Evolutionary conservation across 1,284 basidiomycete genomes (phyloP).

Genomic region (Leucocoprinus gongylophorus): DNA sequence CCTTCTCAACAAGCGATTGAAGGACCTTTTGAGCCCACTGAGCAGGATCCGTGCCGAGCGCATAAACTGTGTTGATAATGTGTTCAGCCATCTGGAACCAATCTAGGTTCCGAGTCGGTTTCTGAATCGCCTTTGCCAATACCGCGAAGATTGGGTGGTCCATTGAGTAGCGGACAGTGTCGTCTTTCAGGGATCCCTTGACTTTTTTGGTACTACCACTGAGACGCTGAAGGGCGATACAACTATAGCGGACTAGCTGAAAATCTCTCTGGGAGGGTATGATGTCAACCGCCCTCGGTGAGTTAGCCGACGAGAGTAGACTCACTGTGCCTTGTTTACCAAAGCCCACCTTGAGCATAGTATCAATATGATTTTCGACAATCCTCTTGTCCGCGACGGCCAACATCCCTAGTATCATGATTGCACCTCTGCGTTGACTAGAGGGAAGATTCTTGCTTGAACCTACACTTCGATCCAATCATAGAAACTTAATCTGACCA

Average conservation of each 20-base stretch:
- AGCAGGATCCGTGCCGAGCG: conserved; percentile 92
- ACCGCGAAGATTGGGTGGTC: conserved; percentile 81
- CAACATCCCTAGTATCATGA: conserved; percentile 94
- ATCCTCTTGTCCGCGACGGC: conserved; percentile 81
- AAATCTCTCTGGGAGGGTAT: conserved; percentile 65
- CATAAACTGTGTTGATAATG: conserved; percentile 93
- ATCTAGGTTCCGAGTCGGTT: conserved; percentile 76
- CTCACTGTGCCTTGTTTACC: conserved; percentile 76
- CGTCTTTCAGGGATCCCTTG: conserved; percentile 90
- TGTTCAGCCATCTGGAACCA: conserved; percentile 98
- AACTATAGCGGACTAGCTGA: conserved; percentile 88
- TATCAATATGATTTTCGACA: conserved; percentile 83
- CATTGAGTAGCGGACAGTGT: conserved; percentile 85
- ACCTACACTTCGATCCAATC: conserved; percentile 37
- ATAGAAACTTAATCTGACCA: too few relatives aligned
- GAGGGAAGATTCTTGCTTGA: conserved; percentile 69
- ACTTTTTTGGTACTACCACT: conserved; percentile 96
- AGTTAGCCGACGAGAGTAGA: background rate
- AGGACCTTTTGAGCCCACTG: conserved; percentile 77
- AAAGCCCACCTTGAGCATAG: conserved; percentile 84
- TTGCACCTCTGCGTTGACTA: conserved; percentile 84
- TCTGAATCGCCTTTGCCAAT: conserved; percentile 72
- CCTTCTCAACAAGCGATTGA: conserved; percentile 70
- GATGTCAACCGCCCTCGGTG: background rate
- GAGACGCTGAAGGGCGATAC: conserved; percentile 86